Percentiles rank a stretch among this genome's conserved stretches.
phyloP scores from a whole-genome alignment of 2,329 filamentous ascomycete species.

The Cladophialophora bantiana region DNA sequence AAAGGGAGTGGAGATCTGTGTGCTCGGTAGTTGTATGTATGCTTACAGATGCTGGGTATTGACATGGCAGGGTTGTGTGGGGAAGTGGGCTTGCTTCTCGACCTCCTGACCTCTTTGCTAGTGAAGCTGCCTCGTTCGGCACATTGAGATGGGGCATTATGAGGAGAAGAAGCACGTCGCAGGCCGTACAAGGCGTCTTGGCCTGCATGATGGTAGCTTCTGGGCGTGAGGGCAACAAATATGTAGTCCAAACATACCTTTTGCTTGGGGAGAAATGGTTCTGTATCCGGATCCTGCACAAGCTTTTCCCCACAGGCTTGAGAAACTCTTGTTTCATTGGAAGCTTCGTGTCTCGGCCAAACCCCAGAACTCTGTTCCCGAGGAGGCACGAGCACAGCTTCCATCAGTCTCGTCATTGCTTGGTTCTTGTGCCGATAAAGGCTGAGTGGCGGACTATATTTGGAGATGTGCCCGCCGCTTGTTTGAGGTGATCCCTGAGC shows the following conservation, averaged over 20 bases:
- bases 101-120: neutral
- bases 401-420: neutral
- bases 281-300: neutral
- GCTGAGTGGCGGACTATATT: neutral
- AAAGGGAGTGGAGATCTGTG: slow-evolving; percentile 5
- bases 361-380: neutral
- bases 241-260: neutral
- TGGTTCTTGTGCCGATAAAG: neutral
- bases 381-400: neutral
- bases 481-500: slow-evolving; percentile 1
- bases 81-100: slow-evolving; percentile 3
- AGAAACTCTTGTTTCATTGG: slow-evolving; percentile 9
- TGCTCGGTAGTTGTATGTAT: slow-evolving; percentile 14
- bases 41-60: neutral
- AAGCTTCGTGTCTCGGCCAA: neutral
- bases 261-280: neutral
- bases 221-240: neutral
- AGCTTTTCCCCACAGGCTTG: slow-evolving; percentile 13
- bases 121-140: neutral
- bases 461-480: slow-evolving; percentile 8
- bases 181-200: neutral
- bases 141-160: neutral
- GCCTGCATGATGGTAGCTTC: neutral
- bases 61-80: slow-evolving; percentile 3
- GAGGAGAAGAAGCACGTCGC: neutral